Evolutionary conservation across 2,329 filamentous ascomycete genomes (phyloP).

Genomic region (Tolypocladium nubicola): DNA sequence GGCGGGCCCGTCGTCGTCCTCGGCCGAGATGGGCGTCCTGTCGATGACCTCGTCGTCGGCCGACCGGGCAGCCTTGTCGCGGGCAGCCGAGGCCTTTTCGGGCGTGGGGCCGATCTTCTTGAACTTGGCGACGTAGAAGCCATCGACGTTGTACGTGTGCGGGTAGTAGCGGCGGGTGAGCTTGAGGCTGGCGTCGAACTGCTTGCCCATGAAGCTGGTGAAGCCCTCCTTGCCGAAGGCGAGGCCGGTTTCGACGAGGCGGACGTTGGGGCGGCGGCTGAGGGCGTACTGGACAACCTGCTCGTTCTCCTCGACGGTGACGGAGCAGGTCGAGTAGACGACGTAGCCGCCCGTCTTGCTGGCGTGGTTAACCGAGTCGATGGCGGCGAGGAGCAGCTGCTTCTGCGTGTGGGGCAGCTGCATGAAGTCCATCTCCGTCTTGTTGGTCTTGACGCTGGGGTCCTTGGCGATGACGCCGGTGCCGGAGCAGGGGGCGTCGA

Average conservation of each 20-base stretch:
- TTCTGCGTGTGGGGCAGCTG: constrained; percentile 90
- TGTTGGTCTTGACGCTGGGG: constrained; percentile 94
- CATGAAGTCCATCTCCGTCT: constrained; percentile 91
- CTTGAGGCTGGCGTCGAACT: constrained; percentile 76
- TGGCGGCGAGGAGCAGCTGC: constrained; percentile 82
- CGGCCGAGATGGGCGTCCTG: constrained; percentile 52
- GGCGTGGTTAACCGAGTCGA: constrained; percentile 86
- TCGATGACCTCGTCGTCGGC: constrained; percentile 43
- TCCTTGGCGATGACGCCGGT: constrained; percentile 98
- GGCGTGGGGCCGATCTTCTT: constrained; percentile 81
- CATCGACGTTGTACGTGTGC: constrained; percentile 89
- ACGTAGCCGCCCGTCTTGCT: constrained; percentile 92
- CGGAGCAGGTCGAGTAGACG: constrained; percentile 93
- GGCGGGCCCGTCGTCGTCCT: constrained; percentile 33
- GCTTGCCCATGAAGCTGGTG: constrained; percentile 81
- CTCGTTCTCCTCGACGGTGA: constrained; percentile 86
- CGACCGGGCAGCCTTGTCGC: constrained; percentile 19
- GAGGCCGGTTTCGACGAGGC: constrained; percentile 82
- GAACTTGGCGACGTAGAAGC: constrained; percentile 97
- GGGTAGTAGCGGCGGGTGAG: constrained; percentile 81
- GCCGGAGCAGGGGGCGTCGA: constrained; percentile 91
- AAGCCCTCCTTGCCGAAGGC: constrained; percentile 90
- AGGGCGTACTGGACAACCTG: constrained; percentile 89
- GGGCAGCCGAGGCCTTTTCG: constrained; percentile 27
- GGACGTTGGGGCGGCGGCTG: constrained; percentile 83